These are phyloP conservation scores for Collybia nuda DNA, from an alignment of 768 basidiomycete genomes.

Conservation along the genomic window DNA sequence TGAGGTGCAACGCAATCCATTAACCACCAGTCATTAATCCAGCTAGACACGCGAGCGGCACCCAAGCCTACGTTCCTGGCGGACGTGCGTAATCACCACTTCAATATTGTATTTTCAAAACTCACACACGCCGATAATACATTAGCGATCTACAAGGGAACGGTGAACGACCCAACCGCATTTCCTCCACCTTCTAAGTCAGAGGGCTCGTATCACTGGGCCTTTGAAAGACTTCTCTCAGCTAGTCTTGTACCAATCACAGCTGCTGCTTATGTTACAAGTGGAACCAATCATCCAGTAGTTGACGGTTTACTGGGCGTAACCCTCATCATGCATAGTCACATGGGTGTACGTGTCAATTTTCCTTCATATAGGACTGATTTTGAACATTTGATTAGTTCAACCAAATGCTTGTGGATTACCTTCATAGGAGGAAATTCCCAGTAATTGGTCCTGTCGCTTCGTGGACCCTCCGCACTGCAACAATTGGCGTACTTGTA, in stretches of 20 bases:
- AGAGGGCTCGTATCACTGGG: slow-evolving; percentile 90
- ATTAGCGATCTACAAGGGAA: slow-evolving; percentile 82
- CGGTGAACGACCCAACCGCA: slow-evolving; percentile 91
- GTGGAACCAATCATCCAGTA: slow-evolving; percentile 74
- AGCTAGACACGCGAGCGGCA: slow-evolving; percentile 40
- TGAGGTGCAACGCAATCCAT: slow-evolving; percentile 1
- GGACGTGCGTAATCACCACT: slow-evolving; percentile 52
- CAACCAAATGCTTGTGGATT: slow-evolving; percentile 79
- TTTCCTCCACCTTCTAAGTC: slow-evolving; percentile 81
- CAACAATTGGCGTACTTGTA: slow-evolving; percentile 80
- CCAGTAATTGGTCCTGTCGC: slow-evolving; percentile 68
- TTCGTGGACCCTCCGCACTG: slow-evolving; percentile 76
- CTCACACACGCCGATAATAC: not conserved
- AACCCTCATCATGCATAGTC: slow-evolving; percentile 89
- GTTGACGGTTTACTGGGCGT: slow-evolving; percentile 89
- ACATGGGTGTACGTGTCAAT: slow-evolving; percentile 76
- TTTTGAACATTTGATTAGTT: slow-evolving; percentile 58
- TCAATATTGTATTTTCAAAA: not conserved
- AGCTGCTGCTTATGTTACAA: slow-evolving; percentile 80
- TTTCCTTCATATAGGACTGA: not conserved
- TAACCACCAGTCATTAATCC: slow-evolving; percentile 12
- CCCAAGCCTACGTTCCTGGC: slow-evolving; percentile 57
- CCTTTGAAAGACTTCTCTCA: slow-evolving; percentile 90
- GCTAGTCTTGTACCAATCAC: slow-evolving; percentile 89
- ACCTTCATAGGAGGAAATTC: slow-evolving; percentile 92